Evolutionary conservation across 495 filamentous ascomycete species (phyloP).

Genomic region (Aspergillus leporis): DNA sequence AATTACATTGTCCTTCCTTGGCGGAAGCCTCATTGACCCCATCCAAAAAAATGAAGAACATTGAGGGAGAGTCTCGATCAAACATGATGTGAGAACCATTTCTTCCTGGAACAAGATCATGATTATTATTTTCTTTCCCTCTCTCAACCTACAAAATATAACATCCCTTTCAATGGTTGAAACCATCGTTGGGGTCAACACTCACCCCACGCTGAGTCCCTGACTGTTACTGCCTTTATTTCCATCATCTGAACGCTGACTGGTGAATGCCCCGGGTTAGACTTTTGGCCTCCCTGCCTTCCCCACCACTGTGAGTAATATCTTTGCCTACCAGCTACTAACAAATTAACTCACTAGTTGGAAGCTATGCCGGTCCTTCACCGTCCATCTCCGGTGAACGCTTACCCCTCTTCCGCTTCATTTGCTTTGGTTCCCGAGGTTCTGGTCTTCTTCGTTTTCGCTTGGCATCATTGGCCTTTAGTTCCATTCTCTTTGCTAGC

Average conservation of each 20-base stretch:
- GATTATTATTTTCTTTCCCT: background rate
- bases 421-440: constrained; percentile 11
- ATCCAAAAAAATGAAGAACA: background rate
- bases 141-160: background rate
- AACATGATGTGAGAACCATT: background rate
- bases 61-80: background rate
- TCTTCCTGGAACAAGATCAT: background rate
- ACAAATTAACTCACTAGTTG: background rate
- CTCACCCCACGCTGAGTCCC: constrained; percentile 5
- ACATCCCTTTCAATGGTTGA: constrained; percentile 1
- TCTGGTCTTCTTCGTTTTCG: background rate
- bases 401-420: constrained; percentile 5
- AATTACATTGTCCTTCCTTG: background rate
- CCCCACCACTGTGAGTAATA: constrained; percentile 1
- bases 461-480: background rate
- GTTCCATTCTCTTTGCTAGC: background rate
- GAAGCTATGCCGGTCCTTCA: background rate
- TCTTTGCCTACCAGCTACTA: background rate
- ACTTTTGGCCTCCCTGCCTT: background rate
- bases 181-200: constrained; percentile 10
- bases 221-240: background rate
- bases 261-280: background rate
- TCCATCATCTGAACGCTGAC: background rate
- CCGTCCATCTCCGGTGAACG: background rate
- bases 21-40: background rate